Percentiles rank a stretch among this genome's conserved stretches.
Conservation (phyloP, 257 asterid species). For the Vinca minor region DNA sequence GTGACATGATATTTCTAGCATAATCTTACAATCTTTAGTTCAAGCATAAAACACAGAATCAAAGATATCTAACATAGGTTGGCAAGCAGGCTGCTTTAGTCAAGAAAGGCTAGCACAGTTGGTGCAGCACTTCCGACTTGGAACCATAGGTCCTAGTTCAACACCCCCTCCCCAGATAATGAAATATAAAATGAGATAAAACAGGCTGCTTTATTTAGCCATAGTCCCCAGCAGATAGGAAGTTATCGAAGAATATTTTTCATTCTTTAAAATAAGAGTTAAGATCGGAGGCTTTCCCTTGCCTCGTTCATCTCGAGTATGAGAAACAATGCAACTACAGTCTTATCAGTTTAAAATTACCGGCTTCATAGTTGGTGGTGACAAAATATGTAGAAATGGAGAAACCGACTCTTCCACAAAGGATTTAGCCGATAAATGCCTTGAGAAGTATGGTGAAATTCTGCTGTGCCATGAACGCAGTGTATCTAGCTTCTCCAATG, state of each 20-base stretch:
- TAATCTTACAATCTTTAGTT: not conserved
- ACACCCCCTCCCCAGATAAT: no score
- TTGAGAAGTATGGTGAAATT: constrained; percentile 66
- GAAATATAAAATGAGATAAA: no score
- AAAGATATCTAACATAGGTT: not conserved
- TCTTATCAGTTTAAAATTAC: constrained; percentile 31
- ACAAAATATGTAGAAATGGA: constrained; percentile 68
- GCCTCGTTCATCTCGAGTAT: not conserved
- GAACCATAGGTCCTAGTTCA: no score
- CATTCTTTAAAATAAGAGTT: not conserved
- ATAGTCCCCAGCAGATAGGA: not conserved
- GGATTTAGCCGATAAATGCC: constrained; percentile 78
- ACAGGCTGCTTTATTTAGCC: not conserved
- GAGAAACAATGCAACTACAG: not conserved
- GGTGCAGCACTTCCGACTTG: no score
- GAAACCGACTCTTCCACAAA: constrained; percentile 77
- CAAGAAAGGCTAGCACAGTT: no score
- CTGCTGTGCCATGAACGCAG: constrained; percentile 67
- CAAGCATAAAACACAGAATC: not conserved
- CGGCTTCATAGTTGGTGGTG: constrained; percentile 84
- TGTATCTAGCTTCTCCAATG: constrained; percentile 67
- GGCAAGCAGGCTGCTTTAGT: no score
- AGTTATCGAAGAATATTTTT: not conserved
- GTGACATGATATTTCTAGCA: not conserved
- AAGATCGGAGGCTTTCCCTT: not conserved